Evolutionary conservation across 495 filamentous ascomycete genomes (phyloP).

Genomic region (Aspergillus coremiiformis): DNA sequence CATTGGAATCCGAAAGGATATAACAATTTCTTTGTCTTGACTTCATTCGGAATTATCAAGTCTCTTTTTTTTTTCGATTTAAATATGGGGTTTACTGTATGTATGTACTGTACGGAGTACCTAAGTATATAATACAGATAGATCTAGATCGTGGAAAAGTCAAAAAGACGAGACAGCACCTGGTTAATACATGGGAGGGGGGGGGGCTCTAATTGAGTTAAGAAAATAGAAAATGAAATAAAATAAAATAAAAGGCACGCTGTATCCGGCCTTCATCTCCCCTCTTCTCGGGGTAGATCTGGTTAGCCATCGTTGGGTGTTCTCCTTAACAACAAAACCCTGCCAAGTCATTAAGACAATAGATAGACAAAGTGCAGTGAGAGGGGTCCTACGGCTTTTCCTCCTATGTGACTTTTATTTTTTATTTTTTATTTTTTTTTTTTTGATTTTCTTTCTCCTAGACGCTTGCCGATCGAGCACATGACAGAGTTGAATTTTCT

Average conservation of each 20-base stretch:
- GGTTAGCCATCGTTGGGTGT: background rate
- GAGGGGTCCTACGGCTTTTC: slow-evolving; percentile 9
- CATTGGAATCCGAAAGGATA: background rate
- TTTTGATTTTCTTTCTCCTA: slow-evolving; percentile 1
- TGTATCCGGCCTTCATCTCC: too few species aligned
- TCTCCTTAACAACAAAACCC: background rate
- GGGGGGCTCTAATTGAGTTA: background rate
- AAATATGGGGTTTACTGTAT: too few species aligned
- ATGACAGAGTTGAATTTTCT: slow-evolving; percentile 36
- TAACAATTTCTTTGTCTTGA: background rate
- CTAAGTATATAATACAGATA: too few species aligned
- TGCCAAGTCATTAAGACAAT: background rate
- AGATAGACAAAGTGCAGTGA: background rate
- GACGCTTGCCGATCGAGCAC: slow-evolving; percentile 31
- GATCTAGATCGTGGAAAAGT: too few species aligned
- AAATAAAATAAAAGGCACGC: too few species aligned
- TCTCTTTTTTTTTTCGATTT: too few species aligned
- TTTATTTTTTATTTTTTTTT: too few species aligned
- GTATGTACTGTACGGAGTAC: too few species aligned
- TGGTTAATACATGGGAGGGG: too few species aligned
- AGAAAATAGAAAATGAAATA: too few species aligned
- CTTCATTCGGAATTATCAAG: background rate
- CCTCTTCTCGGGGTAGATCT: background rate
- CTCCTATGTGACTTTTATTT: background rate
- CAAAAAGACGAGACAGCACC: too few species aligned